phyloP scores from a whole-genome alignment of 2,329 filamentous ascomycete genomes.

The Gremmenia infestans region DNA sequence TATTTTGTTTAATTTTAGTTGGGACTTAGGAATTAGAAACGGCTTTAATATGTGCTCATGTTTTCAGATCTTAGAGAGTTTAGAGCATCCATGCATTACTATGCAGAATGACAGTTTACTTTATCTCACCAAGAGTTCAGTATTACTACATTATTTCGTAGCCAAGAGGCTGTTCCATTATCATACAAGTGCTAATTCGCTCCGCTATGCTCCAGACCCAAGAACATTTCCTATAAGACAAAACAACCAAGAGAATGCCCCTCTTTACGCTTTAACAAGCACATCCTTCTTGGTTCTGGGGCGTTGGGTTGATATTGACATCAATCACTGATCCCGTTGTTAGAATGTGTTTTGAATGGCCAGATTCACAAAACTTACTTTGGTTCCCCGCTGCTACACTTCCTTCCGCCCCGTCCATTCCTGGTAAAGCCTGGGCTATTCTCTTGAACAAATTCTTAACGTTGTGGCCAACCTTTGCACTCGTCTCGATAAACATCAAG shows the following conservation, averaged over 20 bases:
- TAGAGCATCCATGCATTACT: no score
- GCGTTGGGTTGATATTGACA: conserved; percentile 75
- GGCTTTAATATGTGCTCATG: no score
- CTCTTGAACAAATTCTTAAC: conserved; percentile 96
- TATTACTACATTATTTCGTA: conserved; percentile 17
- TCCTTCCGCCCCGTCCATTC: conserved; percentile 89
- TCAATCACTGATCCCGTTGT: conserved; percentile 69
- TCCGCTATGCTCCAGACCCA: conserved; percentile 31
- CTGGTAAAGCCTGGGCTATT: conserved; percentile 95
- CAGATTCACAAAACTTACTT: conserved; percentile 55
- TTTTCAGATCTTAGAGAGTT: no score
- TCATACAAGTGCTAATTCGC: conserved; percentile 30
- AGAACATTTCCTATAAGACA: conserved; percentile 25
- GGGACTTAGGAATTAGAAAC: no score
- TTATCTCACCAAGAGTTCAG: not conserved
- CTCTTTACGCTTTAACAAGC: conserved; percentile 46
- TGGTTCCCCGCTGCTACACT: conserved; percentile 68
- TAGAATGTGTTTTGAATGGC: conserved; percentile 15
- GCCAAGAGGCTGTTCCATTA: conserved; percentile 22
- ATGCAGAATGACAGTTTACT: no score
- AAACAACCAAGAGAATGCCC: conserved; percentile 17
- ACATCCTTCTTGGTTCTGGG: conserved; percentile 68
- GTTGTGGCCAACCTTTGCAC: conserved; percentile 95
- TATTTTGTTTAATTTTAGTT: no score
- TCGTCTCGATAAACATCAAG: conserved; percentile 98